phyloP scores from a whole-genome alignment of 352 stramenopile species.

The Globisporangium spiculum region DNA sequence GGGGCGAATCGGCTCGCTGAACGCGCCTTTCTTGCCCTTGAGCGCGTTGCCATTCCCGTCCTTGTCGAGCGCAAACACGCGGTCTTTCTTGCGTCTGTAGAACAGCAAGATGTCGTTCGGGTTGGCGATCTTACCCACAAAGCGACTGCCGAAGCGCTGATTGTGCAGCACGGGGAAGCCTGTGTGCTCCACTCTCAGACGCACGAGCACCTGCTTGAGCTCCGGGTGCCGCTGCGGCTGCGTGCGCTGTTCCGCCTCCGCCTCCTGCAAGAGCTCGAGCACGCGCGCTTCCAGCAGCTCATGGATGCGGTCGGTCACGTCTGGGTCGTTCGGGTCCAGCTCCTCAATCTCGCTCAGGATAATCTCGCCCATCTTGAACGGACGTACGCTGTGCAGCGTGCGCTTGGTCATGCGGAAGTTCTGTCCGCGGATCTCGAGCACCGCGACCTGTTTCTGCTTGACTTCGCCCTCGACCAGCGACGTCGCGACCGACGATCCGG shows the following conservation, averaged over 20 bases:
- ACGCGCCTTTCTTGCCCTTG: constrained; percentile 26
- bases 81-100: constrained; percentile 62
- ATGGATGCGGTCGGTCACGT: constrained; percentile 69
- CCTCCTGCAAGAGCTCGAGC: constrained; percentile 63
- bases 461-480: constrained; percentile 90
- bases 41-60: constrained; percentile 18
- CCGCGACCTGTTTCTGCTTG: constrained; percentile 80
- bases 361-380: constrained; percentile 93
- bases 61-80: constrained; percentile 42
- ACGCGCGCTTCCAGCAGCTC: constrained; percentile 67
- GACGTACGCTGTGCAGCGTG: constrained; percentile 88
- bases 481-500: constrained; percentile 95
- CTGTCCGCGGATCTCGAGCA: constrained; percentile 87
- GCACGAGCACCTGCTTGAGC: constrained; percentile 70
- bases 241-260: constrained; percentile 38
- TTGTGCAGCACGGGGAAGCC: constrained; percentile 88
- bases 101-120: constrained; percentile 88
- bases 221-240: constrained; percentile 24
- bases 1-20: constrained; percentile 53
- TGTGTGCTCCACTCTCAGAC: constrained; percentile 85
- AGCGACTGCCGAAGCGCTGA: constrained; percentile 83
- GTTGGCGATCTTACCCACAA: constrained; percentile 86
- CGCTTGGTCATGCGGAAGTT: constrained; percentile 89
- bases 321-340: constrained; percentile 90
- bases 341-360: constrained; percentile 80